Evolutionary conservation across 768 basidiomycete genomes (phyloP), one percentile per base, ranked within the genome.

Genomic region (Galerina sulciceps): DNA sequence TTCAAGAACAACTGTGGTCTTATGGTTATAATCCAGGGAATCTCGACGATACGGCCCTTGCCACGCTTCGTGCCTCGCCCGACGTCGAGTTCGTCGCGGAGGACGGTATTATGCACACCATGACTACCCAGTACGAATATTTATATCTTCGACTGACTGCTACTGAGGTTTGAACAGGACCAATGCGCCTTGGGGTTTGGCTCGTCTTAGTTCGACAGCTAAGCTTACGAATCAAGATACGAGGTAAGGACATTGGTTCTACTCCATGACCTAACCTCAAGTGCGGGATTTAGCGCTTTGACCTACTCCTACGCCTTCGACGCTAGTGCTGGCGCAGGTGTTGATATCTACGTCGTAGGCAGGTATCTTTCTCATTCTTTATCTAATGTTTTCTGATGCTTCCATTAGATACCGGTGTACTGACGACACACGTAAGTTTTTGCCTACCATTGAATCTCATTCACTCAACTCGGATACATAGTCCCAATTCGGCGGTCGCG

Each of bases 301-400:
- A 65, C 52, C 6, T 74, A 61, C 54, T 60, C 55, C 11, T 74
- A 71, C 55, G 71, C 64, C 4, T 78, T 71, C 57, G 68, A 74
- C 40, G 55, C 56, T 20, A 42, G 67, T 20, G 75, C 69, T 13
- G 76, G 76, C 9, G 35, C 53, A 17, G 75, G 73, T 17, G 76
- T 75, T 35, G 75, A 76, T 61, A 71, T 82, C 57, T 81, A 79
- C 57, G 61, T 80, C 55, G 66, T 81, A 54, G 80, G 76, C 75
- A 34, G 40, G 34, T 17, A 36, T 38, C 13, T 31, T 31, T 38
- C 13, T 31, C 8, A 31, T 31, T 31, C 26, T 31, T n/a, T n/a
- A 8, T 1, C 26, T 31, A 31, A 31, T 20, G 17, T 35, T 10
- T 53, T 14, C 20, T 15, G 26, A 31, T 8, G 8, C 43, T 22